These are phyloP conservation scores for Arthrobotrys pseudoclavata DNA, from an alignment of 2,329 filamentous ascomycete genomes.

Conservation along the genomic window DNA sequence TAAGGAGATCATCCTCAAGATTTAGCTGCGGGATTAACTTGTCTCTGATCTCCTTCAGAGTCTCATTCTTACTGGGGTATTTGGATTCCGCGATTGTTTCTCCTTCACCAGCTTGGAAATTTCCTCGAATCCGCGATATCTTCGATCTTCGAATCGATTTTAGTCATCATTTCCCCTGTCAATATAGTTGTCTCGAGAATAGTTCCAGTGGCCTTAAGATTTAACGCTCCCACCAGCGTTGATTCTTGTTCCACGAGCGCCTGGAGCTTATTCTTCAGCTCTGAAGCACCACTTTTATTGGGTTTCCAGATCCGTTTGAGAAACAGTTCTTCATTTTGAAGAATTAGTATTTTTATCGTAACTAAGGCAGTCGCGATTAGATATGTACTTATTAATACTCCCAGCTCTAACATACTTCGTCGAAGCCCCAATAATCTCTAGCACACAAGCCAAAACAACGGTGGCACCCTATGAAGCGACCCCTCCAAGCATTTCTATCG, in stretches of 20 bases:
- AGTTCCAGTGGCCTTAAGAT: neutral
- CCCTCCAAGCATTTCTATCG: slow-evolving; percentile 2
- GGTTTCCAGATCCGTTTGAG: slow-evolving; percentile 3
- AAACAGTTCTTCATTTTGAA: neutral
- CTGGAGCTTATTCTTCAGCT: neutral
- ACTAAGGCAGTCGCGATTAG: neutral
- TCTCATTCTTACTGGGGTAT: neutral
- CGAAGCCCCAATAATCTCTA: slow-evolving; percentile 40
- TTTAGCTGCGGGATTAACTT: neutral
- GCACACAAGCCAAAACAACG: slow-evolving; percentile 19
- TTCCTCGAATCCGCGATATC: neutral
- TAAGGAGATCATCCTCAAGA: slow-evolving; percentile 4
- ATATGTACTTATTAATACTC: slow-evolving; percentile 4
- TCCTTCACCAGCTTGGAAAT: neutral
- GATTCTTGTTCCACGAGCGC: slow-evolving; percentile 14
- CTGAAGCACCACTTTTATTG: slow-evolving; percentile 1
- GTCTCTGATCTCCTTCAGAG: neutral
- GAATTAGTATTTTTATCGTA: neutral
- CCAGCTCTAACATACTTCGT: slow-evolving; percentile 30
- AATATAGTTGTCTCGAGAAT: neutral
- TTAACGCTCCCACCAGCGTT: slow-evolving; percentile 19
- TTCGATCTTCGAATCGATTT: neutral
- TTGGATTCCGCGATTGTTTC: neutral
- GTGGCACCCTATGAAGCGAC: neutral
- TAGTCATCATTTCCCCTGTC: neutral